Evolutionary conservation across 208 protist genomes (phyloP), one percentile per base, ranked within the genome.

Genomic region (Leishmania mexicana): DNA sequence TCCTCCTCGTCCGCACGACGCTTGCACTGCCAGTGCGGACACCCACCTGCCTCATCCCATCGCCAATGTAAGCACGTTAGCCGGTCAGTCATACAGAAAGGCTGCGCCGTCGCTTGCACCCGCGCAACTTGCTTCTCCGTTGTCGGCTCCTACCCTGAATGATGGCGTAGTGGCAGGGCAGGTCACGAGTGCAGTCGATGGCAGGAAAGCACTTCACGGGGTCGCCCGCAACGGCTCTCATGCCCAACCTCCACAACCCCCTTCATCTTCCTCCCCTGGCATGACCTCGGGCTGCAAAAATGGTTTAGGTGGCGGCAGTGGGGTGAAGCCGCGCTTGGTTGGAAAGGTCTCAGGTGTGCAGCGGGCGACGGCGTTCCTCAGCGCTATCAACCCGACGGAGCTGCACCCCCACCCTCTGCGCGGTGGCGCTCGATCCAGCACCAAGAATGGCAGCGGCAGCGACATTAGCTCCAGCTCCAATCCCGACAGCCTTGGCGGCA

Each of bases 321-420:
- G 60, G 13, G 60, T 62, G 8, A 49, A 64, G 31, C 42, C 75
- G 17, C 78, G 75, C 38, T n/a, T 76, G 65, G 31, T 47, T 47
- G 57, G 57, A 19, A 84, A 85, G 53, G 70, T 57, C 51, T 45
- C 51, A 1, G 72, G 82, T 38, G 74, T 57, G 77, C 71, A 81
- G 42, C 82, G 78, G 24, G 76, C 82, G 21, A 75, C 62, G 7
- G 35, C 45, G 35, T 85, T 85, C 42, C 72, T 85, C 24, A 81
- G 76, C 42, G n/a, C 76, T 51, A 85, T 85, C 77, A 81, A 54
- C 45, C 77, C 82, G 7, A 81, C 82, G 8, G 77, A 85, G 76
- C 38, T 78, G 1, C 71, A 51, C 0, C 82, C 82, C 1, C 82
- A 85, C 77, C 82, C 82, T n/a, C 51, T 85, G 68, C 72, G 82